A percentile compares a stretch with the other conserved stretches of the same genome.
These are phyloP conservation scores for Chaetomium globosum DNA, from an alignment of 2,329 filamentous ascomycete species.

Conservation along the genomic window DNA sequence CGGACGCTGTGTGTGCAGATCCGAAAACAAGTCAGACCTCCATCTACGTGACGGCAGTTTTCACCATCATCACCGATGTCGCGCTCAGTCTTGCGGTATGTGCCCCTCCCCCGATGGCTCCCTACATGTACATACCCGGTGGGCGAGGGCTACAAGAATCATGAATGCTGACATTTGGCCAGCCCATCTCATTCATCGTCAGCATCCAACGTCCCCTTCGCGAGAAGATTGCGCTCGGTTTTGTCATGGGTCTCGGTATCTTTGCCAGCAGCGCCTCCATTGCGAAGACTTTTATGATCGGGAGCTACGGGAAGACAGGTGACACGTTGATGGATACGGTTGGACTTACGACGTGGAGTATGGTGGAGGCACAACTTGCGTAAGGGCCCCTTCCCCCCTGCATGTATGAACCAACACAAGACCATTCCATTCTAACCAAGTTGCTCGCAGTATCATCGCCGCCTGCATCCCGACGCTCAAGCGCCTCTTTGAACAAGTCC, in stretches of 20 bases:
- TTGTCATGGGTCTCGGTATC: slow-evolving; percentile 33
- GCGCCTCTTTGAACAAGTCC: slow-evolving; percentile 26
- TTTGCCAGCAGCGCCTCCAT: slow-evolving; percentile 31
- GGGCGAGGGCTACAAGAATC: no score
- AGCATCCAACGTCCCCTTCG: slow-evolving; percentile 30
- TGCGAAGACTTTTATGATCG: slow-evolving; percentile 26
- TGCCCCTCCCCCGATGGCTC: neutral
- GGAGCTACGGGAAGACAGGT: slow-evolving; percentile 31
- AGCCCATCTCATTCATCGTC: slow-evolving; percentile 31
- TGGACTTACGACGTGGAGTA: slow-evolving; percentile 28
- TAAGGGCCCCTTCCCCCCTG: neutral
- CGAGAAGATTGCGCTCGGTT: slow-evolving; percentile 29
- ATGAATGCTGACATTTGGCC: neutral
- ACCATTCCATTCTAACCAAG: neutral
- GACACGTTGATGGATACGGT: slow-evolving; percentile 31
- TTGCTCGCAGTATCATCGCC: slow-evolving; percentile 26
- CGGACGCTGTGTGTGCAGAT: slow-evolving; percentile 23
- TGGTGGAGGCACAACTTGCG: slow-evolving; percentile 30
- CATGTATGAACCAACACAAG: neutral
- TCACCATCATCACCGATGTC: slow-evolving; percentile 30
- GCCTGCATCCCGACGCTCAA: slow-evolving; percentile 30
- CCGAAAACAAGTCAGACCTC: slow-evolving; percentile 20
- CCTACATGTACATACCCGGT: no score
- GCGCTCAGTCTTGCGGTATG: slow-evolving; percentile 26
- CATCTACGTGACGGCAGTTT: slow-evolving; percentile 27